These are phyloP conservation scores for Chimonanthus salicifolius DNA, from an alignment of 164 flowering plant genomes.

Conservation along the genomic window DNA sequence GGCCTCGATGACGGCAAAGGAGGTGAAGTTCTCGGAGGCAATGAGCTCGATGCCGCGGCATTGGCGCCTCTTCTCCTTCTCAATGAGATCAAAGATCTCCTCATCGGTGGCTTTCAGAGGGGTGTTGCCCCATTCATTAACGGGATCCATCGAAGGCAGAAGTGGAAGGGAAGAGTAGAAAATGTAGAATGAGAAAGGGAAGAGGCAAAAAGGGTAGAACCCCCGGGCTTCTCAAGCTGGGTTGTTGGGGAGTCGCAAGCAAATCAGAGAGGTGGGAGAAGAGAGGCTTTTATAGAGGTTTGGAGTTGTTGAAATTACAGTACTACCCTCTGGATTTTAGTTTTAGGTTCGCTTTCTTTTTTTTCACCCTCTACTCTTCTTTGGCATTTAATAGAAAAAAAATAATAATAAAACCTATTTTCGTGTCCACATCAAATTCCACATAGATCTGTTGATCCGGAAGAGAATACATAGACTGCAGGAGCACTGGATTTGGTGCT, in stretches of 20 bases:
- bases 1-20: conserved; percentile 95
- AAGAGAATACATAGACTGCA: neutral
- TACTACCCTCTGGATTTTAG: neutral
- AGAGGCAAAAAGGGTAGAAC: neutral
- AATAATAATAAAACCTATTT: too few relatives aligned
- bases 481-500: neutral
- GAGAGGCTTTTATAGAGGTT: neutral
- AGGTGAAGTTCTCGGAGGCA: conserved; percentile 96
- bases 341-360: neutral
- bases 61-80: conserved; percentile 94
- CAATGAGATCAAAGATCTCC: conserved; percentile 90
- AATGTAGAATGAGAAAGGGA: neutral
- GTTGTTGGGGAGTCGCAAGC: neutral
- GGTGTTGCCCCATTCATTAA: conserved; percentile 73
- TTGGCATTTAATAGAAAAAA: too few relatives aligned
- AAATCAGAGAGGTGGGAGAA: neutral
- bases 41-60: conserved; percentile 93
- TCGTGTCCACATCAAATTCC: neutral
- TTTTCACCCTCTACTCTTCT: too few relatives aligned
- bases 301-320: neutral
- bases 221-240: neutral
- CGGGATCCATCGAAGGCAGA: conserved; percentile 63
- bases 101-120: conserved; percentile 56
- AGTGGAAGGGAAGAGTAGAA: neutral
- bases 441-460: neutral